Percentiles rank a stretch among this genome's conserved stretches.
Conservation (phyloP, 2,329 filamentous ascomycete species). For the Ceratocystis eucalypticola region DNA sequence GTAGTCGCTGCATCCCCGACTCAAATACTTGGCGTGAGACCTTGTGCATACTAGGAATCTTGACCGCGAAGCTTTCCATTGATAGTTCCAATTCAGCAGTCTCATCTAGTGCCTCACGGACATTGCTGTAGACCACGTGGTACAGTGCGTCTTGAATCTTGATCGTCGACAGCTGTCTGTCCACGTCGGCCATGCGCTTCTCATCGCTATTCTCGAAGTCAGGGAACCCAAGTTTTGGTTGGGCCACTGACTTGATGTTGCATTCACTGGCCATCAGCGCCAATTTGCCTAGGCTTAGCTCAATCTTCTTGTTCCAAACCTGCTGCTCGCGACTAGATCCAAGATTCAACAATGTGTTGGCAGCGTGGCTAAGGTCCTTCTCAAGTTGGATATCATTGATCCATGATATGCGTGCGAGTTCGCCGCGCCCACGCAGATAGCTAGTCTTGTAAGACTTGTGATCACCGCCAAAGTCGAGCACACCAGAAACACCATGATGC, state of each 20-base stretch:
- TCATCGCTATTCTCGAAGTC: conserved; percentile 25
- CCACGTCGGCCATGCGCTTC: conserved; percentile 38
- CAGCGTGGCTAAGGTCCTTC: conserved; percentile 60
- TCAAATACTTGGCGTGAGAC: conserved; percentile 60
- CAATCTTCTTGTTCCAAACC: conserved; percentile 85
- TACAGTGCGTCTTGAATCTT: conserved; percentile 70
- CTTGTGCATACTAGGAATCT: conserved; percentile 44
- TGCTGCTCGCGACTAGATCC: conserved; percentile 61
- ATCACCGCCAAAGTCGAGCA: conserved; percentile 60
- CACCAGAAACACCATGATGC: conserved; percentile 48
- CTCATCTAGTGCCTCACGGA: conserved; percentile 62
- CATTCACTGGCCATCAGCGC: conserved; percentile 52
- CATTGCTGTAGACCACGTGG: conserved; percentile 52
- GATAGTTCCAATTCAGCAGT: conserved; percentile 65
- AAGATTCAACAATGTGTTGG: conserved; percentile 54
- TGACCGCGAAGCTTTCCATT: conserved; percentile 49
- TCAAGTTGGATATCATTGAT: conserved; percentile 81
- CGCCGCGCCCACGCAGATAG: conserved; percentile 59
- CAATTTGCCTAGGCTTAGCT: conserved; percentile 80
- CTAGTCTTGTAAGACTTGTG: conserved; percentile 57
- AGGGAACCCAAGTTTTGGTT: conserved; percentile 23
- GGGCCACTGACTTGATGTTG: conserved; percentile 23
- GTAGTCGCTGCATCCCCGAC: conserved; percentile 52
- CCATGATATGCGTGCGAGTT: conserved; percentile 73
- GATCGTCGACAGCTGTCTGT: conserved; percentile 54